A percentile compares a stretch with the other conserved stretches of the same genome.
Conservation (phyloP, 2,329 filamentous ascomycete genomes). For the Rugonectria rugulosa region DNA sequence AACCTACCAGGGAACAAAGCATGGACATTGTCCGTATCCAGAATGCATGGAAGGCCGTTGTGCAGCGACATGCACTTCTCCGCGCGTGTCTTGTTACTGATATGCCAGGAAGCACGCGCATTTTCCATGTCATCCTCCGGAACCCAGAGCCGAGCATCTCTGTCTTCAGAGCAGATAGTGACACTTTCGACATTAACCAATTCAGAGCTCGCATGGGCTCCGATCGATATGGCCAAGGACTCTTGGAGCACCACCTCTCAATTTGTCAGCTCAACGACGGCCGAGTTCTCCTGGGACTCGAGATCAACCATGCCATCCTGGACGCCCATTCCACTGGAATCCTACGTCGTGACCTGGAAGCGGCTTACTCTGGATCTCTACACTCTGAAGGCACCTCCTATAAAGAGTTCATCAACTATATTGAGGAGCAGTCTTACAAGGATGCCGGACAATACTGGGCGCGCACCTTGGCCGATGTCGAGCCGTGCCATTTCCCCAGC, state of each 20-base stretch:
- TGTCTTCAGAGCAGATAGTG: background rate
- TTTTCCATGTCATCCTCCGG: conserved; percentile 22
- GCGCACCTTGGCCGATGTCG: background rate
- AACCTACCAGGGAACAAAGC: background rate
- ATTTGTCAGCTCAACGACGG: conserved; percentile 16
- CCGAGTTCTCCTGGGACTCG: conserved; percentile 31
- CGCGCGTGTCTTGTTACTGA: conserved; percentile 20
- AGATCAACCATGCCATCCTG: conserved; percentile 43
- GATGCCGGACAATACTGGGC: background rate
- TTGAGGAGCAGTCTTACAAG: conserved; percentile 1
- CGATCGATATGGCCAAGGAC: background rate
- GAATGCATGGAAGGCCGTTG: conserved; percentile 20
- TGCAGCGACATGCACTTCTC: conserved; percentile 16
- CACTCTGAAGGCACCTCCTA: background rate
- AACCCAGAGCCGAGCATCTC: background rate
- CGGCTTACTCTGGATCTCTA: conserved; percentile 33
- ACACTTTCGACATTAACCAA: background rate
- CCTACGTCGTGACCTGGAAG: conserved; percentile 39
- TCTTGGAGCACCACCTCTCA: conserved; percentile 23
- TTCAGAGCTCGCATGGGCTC: background rate
- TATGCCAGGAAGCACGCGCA: conserved; percentile 4
- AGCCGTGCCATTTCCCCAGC: background rate
- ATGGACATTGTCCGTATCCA: conserved; percentile 6
- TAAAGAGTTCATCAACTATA: conserved; percentile 7
- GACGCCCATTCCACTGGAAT: conserved; percentile 41